These are phyloP conservation scores for Corymbia calophylla DNA, from an alignment of 441 rosid species.

Conservation along the genomic window DNA sequence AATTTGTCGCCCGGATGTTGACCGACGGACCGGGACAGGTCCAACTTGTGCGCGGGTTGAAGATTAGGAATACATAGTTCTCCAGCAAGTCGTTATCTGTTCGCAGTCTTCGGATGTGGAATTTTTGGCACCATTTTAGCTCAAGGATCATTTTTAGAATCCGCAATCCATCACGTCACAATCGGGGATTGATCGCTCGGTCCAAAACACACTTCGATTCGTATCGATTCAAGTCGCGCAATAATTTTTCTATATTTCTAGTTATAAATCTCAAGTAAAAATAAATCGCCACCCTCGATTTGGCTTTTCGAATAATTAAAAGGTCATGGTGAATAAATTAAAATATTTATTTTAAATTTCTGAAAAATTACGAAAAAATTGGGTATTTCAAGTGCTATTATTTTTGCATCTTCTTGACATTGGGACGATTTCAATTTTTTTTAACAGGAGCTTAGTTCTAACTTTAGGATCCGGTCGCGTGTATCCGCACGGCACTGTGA, in stretches of 20 bases:
- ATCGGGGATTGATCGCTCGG: background rate
- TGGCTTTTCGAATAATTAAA: background rate
- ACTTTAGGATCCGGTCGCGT: background rate
- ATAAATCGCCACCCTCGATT: accelerated
- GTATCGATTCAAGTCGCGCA: accelerated
- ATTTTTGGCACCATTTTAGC: background rate
- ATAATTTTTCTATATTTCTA: background rate
- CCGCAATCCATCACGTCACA: background rate
- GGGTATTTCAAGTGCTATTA: background rate
- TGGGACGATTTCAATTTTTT: background rate
- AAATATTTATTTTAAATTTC: too few species aligned
- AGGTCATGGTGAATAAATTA: background rate
- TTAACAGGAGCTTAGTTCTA: background rate
- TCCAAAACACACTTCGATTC: background rate
- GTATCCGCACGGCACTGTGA: background rate
- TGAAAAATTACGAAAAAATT: too few species aligned
- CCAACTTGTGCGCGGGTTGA: background rate
- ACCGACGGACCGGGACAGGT: background rate
- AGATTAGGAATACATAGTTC: background rate
- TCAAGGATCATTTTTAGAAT: background rate
- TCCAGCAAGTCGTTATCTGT: background rate
- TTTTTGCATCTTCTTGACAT: background rate
- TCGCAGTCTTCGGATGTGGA: background rate
- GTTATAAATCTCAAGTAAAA: background rate
- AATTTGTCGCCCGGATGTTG: background rate